Base-by-base conservation (phyloP, 306 rosid species). In the Oemleria cerasiformis region DNA sequence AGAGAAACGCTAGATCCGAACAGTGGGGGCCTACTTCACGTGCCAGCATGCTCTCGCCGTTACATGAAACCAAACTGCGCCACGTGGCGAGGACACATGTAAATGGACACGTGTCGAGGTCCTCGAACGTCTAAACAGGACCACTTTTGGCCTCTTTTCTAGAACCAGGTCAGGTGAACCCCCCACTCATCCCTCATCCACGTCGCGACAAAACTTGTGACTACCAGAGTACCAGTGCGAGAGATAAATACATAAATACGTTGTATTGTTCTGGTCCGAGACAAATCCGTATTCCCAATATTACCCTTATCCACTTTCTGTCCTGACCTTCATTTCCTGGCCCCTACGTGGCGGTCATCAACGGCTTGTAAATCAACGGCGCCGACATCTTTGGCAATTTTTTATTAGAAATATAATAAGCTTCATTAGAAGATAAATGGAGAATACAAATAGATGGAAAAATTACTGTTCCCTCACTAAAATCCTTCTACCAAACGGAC, bases 131-230 rank as follows among this genome's bases (percentile, higher is more conserved):
- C 80, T 79, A 65, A 81, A 77, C 58, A 21, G 87, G 85, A 79
- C 90, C 86, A 84, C 84, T 66, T 66, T 65, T 75, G 76, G 75
- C 63, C 81, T 79, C 83, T 69, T 80, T 76, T 54, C 40, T 49
- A 48, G 48, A 73, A 79, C 57, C 72, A 19, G 73, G 73, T 64
- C 79, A 75, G 80, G 80, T 75, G 65, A 80, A 65, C 59, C 67
- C 67, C 60, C 56, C 14, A 30, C 36, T 30, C 36, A 30, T 30
- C 44, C 25, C 65, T 17, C 9, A 30, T 39, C 56, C 40, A 65
- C 67, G 79, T 86, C 78, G 73, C 84, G 85, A 81, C 91, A 76
- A 86, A 83, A 59, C 20, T 34, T 21, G 42, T 44, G 57, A 62
- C 68, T 21, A 0, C 36, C 74, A 34, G 7, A 20, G 20, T 13